Evolutionary conservation across 2,329 filamentous ascomycete species (phyloP).

Genomic region (Tolypocladium amazonense): DNA sequence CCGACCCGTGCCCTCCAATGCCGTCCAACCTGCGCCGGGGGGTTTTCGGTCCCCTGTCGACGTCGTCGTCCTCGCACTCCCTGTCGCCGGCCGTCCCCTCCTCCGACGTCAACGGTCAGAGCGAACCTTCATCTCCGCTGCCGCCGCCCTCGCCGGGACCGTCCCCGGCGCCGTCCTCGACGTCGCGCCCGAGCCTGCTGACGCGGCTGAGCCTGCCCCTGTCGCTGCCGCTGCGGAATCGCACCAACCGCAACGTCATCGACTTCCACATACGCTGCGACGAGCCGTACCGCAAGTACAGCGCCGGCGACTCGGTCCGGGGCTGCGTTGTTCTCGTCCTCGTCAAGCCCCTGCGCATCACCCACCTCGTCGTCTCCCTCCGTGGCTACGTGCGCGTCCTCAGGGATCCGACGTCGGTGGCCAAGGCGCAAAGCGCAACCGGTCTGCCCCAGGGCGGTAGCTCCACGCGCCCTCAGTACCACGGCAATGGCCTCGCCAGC

Average conservation of each 20-base stretch:
- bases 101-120: slow-evolving; percentile 13
- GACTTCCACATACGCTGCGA: slow-evolving; percentile 71
- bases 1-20: slow-evolving; percentile 14
- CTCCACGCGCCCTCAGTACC: slow-evolving; percentile 42
- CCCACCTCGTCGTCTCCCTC: slow-evolving; percentile 67
- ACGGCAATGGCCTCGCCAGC: slow-evolving; percentile 68
- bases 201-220: slow-evolving; percentile 42
- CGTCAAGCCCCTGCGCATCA: slow-evolving; percentile 65
- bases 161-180: slow-evolving; percentile 11
- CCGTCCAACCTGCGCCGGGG: slow-evolving; percentile 8
- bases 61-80: slow-evolving; percentile 10
- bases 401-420: slow-evolving; percentile 53
- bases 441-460: slow-evolving; percentile 27
- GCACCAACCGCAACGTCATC: slow-evolving; percentile 54
- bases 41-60: slow-evolving; percentile 9
- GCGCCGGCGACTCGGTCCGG: slow-evolving; percentile 62
- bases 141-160: slow-evolving; percentile 14
- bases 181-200: slow-evolving; percentile 29
- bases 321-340: slow-evolving; percentile 65
- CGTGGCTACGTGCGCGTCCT: slow-evolving; percentile 73
- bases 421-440: slow-evolving; percentile 36
- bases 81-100: slow-evolving; percentile 13
- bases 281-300: slow-evolving; percentile 69
- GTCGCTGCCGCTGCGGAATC: slow-evolving; percentile 36
- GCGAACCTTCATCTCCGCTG: slow-evolving; percentile 17